Evolutionary conservation across 2,329 filamentous ascomycete species (phyloP), one percentile per base, ranked within the genome.

Genomic region (Madurella mycetomatis): DNA sequence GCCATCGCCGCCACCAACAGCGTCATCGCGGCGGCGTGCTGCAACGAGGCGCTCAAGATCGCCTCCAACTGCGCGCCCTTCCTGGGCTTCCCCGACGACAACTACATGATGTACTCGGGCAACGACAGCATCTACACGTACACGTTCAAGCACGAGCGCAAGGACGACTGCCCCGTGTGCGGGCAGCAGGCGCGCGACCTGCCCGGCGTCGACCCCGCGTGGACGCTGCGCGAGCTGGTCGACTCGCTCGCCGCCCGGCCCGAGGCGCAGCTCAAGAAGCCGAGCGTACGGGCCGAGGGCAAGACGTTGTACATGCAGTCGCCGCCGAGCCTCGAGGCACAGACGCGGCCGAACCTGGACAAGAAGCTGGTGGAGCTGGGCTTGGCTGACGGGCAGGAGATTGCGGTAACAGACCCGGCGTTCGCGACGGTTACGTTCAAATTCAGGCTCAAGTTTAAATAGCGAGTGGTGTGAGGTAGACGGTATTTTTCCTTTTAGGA

Each of bases 21-120:
- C 54, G 94, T 99, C 64, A 88, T 99, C 60, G 94, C 94, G 1
- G 94, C 92, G 1, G 87, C 89, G 49, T 97, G 92, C 72, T 97
- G 94, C 72, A 97, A 96, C 62, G 94, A 99, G 72, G 92, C 92
- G 1, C 85, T 97, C 74, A 99, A 99, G 74, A 89, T 99, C 59
- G 88, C 87, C 41, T 95, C 90, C 13, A 84, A 80, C 47, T 83
- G 86, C 39, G 94, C 92, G 32, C 90, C 92, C 0, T 86, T 85
- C 60, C 78, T 99, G 15, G 88, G 87, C 12, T 78, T 83, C 59
- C 60, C 61, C 13, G 59, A 61, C 45, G 53, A 61, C 43, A 95
- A 96, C 70, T 99, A 99, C 74, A 97, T 97, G 92, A 96, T 96
- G 89, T 99, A 99, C 71, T 96, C 90, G 12, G 94, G 95, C 45